Evolutionary conservation across 1,139 yeast genomes (phyloP).

Genomic region (Yamadazyma triangularis): DNA sequence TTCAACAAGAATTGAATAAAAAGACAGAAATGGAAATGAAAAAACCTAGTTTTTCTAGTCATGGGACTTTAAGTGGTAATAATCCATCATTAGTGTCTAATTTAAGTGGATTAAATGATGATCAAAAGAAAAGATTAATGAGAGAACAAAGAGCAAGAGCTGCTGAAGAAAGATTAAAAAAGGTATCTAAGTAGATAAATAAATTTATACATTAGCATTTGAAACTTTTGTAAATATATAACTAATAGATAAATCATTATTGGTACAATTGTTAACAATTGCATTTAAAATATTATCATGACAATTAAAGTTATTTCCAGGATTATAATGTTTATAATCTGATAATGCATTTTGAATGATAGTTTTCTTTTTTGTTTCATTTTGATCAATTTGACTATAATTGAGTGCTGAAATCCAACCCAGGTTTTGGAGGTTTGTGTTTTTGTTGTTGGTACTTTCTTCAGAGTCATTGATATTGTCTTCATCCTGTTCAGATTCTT

Average conservation of each 20-base stretch:
- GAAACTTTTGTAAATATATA: slow-evolving; percentile 13
- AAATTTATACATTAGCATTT: slow-evolving; percentile 4
- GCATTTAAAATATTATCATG: slow-evolving; percentile 9
- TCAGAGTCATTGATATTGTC: not conserved
- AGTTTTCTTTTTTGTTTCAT: slow-evolving; percentile 24
- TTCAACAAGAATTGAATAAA: slow-evolving; percentile 38
- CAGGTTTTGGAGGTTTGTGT: not conserved
- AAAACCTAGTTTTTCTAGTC: slow-evolving; percentile 27
- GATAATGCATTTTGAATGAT: slow-evolving; percentile 53
- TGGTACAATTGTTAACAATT: slow-evolving; percentile 3
- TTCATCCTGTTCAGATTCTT: not conserved
- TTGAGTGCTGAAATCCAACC: slow-evolving; percentile 55
- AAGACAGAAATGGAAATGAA: slow-evolving; percentile 37
- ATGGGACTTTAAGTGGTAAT: slow-evolving; percentile 25
- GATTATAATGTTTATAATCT: slow-evolving; percentile 61
- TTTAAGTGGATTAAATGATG: slow-evolving; percentile 45
- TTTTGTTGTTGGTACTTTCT: not conserved
- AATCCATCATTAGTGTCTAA: slow-evolving; percentile 15
- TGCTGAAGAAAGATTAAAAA: slow-evolving; percentile 77
- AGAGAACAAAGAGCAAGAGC: slow-evolving; percentile 96
- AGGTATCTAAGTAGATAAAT: slow-evolving; percentile 5
- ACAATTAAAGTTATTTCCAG: slow-evolving; percentile 14
- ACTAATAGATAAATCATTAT: slow-evolving; percentile 7
- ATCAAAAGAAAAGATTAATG: slow-evolving; percentile 73
- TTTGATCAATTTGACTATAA: slow-evolving; percentile 31